Base-by-base conservation (phyloP, 1,139 yeast genomes). In the Hanseniaspora sp. region DNA sequence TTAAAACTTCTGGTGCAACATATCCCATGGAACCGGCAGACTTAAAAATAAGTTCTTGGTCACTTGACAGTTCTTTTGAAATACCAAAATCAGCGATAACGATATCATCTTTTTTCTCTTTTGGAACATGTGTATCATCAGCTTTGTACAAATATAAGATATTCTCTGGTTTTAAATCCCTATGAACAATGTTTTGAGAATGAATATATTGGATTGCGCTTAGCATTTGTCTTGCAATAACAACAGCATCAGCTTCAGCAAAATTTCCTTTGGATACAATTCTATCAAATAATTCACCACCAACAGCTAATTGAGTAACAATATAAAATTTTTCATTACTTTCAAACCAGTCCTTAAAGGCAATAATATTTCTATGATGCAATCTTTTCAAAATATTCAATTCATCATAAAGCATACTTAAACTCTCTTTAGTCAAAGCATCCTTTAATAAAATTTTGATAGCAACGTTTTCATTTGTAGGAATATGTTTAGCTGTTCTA, bases 41-140 rank as follows among this genome's bases (percentile, higher is more conserved):
- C 31, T 84, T 74, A 31, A 80, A 83, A 57, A 90, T 73, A 59
- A 81, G 75, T 59, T 86, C 90, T 61, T 80, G 76, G 7, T 67
- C 67, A 17, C 73, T 67, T 56, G 75, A 74, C 60, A 88, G 70
- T 58, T 78, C 74, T 66, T 85, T 86, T 41, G 96, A 96, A 62
- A 88, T 87, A 46, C 96, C 96, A 69, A 88, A 88, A 70, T 88
- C 96, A 0, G 95, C 95, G 59, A 88, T 73, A 3, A 88, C 95
- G 39, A 88, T 74, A 52, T 77, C 78, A 7, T 95, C 82, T 57
- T 83, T 74, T 18, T 69, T 71, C 12, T 72, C 76, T 11, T 62
- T 58, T 11, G 61, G 59, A 35, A 67, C 48, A 31, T n/a, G 29
- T 15, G 29, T n/a, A 29, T 51, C 54, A 39, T 51, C 41, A 23